These are phyloP conservation scores for Cytospora mali DNA, from an alignment of 2,329 filamentous ascomycete species.

Conservation along the genomic window DNA sequence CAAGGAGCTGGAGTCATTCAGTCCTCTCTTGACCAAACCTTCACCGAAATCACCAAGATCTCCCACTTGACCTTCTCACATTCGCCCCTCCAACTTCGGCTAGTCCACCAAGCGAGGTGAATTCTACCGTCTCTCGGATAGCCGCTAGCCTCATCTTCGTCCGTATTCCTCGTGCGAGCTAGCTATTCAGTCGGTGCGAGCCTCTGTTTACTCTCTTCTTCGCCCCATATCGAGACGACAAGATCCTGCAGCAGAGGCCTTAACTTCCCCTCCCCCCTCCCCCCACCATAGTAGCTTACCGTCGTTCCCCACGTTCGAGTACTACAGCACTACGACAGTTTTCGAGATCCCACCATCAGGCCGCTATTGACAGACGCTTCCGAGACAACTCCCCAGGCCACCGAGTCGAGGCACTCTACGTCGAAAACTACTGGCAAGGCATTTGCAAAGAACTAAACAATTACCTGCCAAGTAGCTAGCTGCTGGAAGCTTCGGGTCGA, in stretches of 20 bases:
- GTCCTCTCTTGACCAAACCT: neutral
- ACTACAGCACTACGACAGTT: neutral
- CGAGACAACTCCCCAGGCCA: neutral
- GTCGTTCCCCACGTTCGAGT: neutral
- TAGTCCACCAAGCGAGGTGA: neutral
- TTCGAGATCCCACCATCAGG: neutral
- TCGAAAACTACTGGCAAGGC: neutral
- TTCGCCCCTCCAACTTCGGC: neutral
- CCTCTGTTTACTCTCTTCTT: neutral
- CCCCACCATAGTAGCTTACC: neutral
- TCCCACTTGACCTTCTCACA: neutral
- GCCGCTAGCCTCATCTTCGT: neutral
- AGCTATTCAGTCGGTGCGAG: neutral
- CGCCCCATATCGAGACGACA: neutral
- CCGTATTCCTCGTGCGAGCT: neutral
- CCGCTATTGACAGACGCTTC: neutral
- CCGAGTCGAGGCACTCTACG: neutral
- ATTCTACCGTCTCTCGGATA: neutral
- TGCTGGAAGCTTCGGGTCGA: neutral
- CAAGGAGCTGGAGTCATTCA: conserved; percentile 1
- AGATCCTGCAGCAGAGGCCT: neutral
- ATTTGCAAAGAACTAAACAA: neutral
- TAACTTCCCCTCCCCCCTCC: neutral
- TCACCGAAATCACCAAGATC: neutral
- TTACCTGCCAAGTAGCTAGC: neutral